Conservation (phyloP, 2,329 filamentous ascomycete species). For the Colletotrichum tabaci region DNA sequence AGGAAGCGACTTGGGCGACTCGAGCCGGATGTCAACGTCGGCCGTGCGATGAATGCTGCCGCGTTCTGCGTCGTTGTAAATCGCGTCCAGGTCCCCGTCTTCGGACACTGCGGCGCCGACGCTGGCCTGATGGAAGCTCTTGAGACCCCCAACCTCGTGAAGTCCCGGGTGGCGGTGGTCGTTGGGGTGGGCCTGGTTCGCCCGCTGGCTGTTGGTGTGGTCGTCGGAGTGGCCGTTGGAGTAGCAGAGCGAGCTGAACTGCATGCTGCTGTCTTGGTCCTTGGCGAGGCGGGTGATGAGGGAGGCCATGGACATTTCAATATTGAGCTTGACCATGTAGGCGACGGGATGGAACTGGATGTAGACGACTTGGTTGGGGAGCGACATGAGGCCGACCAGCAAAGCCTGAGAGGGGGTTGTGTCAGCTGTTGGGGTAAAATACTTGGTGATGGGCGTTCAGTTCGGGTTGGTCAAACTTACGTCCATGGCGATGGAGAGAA, state of each 20-base stretch:
- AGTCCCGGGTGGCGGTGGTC: background rate
- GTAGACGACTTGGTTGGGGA: slow-evolving; percentile 55
- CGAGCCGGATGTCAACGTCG: slow-evolving; percentile 32
- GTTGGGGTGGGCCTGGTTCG: background rate
- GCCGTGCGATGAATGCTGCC: slow-evolving; percentile 20
- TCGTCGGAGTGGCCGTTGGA: slow-evolving; percentile 4
- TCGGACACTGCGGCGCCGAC: background rate
- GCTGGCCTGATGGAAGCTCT: slow-evolving; percentile 17
- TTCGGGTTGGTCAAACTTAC: slow-evolving; percentile 45
- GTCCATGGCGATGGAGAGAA: slow-evolving; percentile 66
- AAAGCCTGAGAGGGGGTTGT: slow-evolving; percentile 38
- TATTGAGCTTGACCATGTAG: slow-evolving; percentile 69
- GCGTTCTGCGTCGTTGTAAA: background rate
- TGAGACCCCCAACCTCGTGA: slow-evolving; percentile 3
- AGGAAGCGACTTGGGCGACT: background rate
- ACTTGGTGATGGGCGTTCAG: too few relatives aligned
- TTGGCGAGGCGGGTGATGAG: slow-evolving; percentile 58
- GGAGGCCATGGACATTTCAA: slow-evolving; percentile 68
- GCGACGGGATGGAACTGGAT: slow-evolving; percentile 68
- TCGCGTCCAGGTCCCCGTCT: background rate
- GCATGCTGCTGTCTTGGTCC: slow-evolving; percentile 29
- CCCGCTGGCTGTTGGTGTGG: background rate
- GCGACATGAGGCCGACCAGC: slow-evolving; percentile 54
- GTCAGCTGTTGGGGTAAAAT: background rate
- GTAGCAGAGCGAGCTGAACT: slow-evolving; percentile 37